Evolutionary conservation across 768 basidiomycete genomes (phyloP).

Genomic region (Lactarius tabidus): DNA sequence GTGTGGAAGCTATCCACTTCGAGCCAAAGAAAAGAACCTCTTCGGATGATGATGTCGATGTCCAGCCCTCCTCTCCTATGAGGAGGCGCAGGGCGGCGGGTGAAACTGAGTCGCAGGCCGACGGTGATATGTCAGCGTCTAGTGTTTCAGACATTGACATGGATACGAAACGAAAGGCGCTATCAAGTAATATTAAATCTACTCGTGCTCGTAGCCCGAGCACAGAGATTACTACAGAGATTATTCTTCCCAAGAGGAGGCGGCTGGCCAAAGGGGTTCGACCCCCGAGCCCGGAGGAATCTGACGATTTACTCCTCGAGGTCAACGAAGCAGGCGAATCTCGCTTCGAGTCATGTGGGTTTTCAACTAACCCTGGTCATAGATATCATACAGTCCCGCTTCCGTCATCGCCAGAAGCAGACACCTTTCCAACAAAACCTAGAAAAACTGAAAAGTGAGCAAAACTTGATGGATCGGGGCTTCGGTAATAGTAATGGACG

Average conservation of each 20-base stretch:
- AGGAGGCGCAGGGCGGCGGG: slow-evolving; percentile 25
- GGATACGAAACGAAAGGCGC: background rate
- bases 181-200: background rate
- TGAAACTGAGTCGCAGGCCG: slow-evolving; percentile 6
- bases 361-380: slow-evolving; percentile 8
- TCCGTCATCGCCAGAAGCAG: slow-evolving; percentile 58
- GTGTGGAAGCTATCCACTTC: slow-evolving; percentile 50
- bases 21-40: slow-evolving; percentile 33
- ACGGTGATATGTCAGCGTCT: background rate
- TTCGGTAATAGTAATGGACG: background rate
- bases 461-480: background rate
- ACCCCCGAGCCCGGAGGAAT: slow-evolving; percentile 39
- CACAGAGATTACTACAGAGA: slow-evolving; percentile 32
- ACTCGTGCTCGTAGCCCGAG: slow-evolving; percentile 32
- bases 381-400: slow-evolving; percentile 63
- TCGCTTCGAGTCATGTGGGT: slow-evolving; percentile 6
- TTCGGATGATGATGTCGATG: slow-evolving; percentile 27
- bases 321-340: slow-evolving; percentile 56
- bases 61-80: slow-evolving; percentile 27
- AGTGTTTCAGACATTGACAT: slow-evolving; percentile 13
- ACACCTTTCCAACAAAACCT: slow-evolving; percentile 59
- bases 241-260: slow-evolving; percentile 36
- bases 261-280: slow-evolving; percentile 43
- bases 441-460: slow-evolving; percentile 62
- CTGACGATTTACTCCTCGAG: slow-evolving; percentile 45